Evolutionary conservation across 345 rosid species (phyloP).

Genomic region (Eucalyptus sideroxylon): DNA sequence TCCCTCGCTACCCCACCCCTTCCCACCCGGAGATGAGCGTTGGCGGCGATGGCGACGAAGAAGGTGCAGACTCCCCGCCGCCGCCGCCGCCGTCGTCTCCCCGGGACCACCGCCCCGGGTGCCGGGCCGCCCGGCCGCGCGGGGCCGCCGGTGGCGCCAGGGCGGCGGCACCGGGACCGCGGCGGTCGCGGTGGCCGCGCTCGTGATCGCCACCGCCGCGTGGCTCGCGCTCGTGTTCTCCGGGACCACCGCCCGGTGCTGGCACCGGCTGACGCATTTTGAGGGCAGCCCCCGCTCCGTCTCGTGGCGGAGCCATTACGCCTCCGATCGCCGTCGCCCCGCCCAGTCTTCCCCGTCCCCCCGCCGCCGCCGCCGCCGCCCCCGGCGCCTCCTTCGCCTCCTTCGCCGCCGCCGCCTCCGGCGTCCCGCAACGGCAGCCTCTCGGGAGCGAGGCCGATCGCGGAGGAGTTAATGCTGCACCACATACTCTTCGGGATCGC

Average conservation of each 20-base stretch:
- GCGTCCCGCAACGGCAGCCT: constrained; percentile 24
- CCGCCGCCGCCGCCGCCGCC: not conserved
- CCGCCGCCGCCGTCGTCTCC: not conserved
- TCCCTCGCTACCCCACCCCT: not conserved
- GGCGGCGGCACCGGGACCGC: constrained; percentile 31
- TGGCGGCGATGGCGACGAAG: constrained; percentile 4
- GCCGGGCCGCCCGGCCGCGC: constrained; percentile 14
- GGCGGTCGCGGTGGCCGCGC: constrained; percentile 36
- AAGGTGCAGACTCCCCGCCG: not conserved
- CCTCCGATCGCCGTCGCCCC: constrained; percentile 1
- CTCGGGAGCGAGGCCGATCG: not conserved
- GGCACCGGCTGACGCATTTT: constrained; percentile 29
- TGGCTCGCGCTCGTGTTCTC: constrained; percentile 88
- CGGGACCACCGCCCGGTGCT: constrained; percentile 32
- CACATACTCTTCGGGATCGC: constrained; percentile 91
- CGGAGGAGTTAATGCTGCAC: not conserved
- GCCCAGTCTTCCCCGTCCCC: not conserved
- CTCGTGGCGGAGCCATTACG: constrained; percentile 18
- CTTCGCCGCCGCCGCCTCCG: not conserved
- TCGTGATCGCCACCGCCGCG: constrained; percentile 53
- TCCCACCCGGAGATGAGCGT: not conserved
- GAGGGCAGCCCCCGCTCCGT: not conserved
- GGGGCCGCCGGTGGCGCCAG: constrained; percentile 41
- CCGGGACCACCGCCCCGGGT: not conserved
- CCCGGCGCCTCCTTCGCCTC: not conserved